phyloP scores from a whole-genome alignment of 2,329 filamentous ascomycete species.

The Calycina herbarum region DNA sequence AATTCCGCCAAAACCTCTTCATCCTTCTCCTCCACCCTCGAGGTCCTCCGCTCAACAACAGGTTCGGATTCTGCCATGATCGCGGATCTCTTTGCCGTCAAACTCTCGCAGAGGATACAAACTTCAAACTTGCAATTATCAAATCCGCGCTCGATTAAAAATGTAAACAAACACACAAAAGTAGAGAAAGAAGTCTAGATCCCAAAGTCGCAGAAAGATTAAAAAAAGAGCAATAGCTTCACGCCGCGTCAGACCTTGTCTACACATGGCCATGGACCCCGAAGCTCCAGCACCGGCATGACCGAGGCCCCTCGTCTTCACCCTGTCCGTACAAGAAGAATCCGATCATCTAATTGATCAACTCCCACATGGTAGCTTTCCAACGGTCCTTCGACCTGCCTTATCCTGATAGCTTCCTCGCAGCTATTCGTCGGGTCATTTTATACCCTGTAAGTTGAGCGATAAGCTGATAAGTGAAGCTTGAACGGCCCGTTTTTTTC shows the following conservation, averaged over 20 bases:
- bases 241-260: too few species aligned
- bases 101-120: background rate
- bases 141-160: background rate
- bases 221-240: too few species aligned
- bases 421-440: background rate
- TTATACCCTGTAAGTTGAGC: background rate
- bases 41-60: slow-evolving; percentile 20
- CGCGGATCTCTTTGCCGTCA: background rate
- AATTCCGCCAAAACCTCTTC: slow-evolving; percentile 54
- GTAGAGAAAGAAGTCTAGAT: too few species aligned
- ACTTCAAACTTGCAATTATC: background rate
- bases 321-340: background rate
- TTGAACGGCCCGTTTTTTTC: background rate
- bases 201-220: too few species aligned
- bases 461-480: slow-evolving; percentile 14
- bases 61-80: slow-evolving; percentile 8
- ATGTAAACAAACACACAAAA: slow-evolving; percentile 1
- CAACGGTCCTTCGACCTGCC: slow-evolving; percentile 2
- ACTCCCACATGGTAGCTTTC: background rate
- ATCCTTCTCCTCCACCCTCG: slow-evolving; percentile 39
- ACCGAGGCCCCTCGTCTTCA: background rate
- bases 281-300: background rate
- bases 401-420: slow-evolving; percentile 7
- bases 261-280: too few species aligned
- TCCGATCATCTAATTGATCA: background rate